These are phyloP conservation scores for Ceratocystis lukuohia DNA, from an alignment of 2,329 filamentous ascomycete genomes.

Conservation along the genomic window DNA sequence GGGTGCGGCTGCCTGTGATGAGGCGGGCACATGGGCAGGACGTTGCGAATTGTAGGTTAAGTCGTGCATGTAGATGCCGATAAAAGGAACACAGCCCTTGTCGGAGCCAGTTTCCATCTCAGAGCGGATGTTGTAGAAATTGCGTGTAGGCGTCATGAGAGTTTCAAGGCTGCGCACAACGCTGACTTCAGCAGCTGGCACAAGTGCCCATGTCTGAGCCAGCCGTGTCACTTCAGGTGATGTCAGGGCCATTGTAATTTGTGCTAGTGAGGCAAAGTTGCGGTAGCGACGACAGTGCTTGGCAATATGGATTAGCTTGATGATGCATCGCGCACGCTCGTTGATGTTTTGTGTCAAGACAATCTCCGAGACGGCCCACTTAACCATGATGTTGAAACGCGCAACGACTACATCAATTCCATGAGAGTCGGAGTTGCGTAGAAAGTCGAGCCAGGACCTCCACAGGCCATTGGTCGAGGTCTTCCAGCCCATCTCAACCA, in stretches of 20 bases:
- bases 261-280: slow-evolving; percentile 74
- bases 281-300: slow-evolving; percentile 59
- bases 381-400: slow-evolving; percentile 77
- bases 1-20: slow-evolving; percentile 50
- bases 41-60: slow-evolving; percentile 70
- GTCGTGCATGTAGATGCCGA: slow-evolving; percentile 73
- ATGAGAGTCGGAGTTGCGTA: slow-evolving; percentile 55
- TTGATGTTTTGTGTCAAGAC: slow-evolving; percentile 58
- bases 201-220: slow-evolving; percentile 55
- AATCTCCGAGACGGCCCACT: slow-evolving; percentile 71
- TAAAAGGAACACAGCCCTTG: slow-evolving; percentile 68
- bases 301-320: slow-evolving; percentile 73
- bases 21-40: slow-evolving; percentile 54
- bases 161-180: slow-evolving; percentile 56
- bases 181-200: slow-evolving; percentile 50
- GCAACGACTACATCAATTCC: slow-evolving; percentile 76
- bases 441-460: slow-evolving; percentile 70
- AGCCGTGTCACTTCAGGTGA: slow-evolving; percentile 59
- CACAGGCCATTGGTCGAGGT: slow-evolving; percentile 50
- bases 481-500: slow-evolving; percentile 75
- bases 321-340: slow-evolving; percentile 62
- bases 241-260: slow-evolving; percentile 63
- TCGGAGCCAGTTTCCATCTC: slow-evolving; percentile 64
- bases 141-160: slow-evolving; percentile 62
- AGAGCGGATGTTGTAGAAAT: slow-evolving; percentile 61